Base-by-base conservation (phyloP, 352 stramenopile genomes). In the Pythium periplocum region DNA sequence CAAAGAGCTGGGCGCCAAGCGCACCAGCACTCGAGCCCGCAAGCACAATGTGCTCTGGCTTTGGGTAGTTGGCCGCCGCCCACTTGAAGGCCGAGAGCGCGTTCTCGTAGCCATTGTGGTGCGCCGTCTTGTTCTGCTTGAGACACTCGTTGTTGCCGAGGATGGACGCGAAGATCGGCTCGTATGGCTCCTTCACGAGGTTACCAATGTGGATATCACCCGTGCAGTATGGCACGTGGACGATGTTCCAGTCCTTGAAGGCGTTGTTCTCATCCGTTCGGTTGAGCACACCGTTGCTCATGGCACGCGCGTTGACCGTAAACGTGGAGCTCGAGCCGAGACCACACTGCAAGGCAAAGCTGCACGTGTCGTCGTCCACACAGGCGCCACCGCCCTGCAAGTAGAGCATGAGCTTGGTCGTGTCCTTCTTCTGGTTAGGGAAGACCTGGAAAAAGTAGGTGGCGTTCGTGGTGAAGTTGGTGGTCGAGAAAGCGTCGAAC, bases 401-500 rank as follows among this genome's bases (percentile, higher is more conserved):
- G 59, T 79, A 91, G 41, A 91, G 54, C 52, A 91, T 57, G 11
- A 91, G 58, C 60, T 91, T 90, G 37, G 57, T 74, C 55, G 85
- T 86, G 54, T 61, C 65, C 45, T 76, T 48, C 12, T 75, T 61
- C 12, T 62, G 57, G 35, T 69, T 68, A 30, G 80, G 76, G 59
- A 89, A 89, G 11, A 89, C 68, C 58, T 87, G 75, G 65, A 88
- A 88, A 55, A 87, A 87, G 64, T 81, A 91, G 8, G 78, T 81
- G 12, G 70, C 58, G 56, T 73, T 75, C 12, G 70, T 66, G n/a
- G 53, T 62, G 59, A 74, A 79, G 10, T 45, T 61, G 43, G 55
- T 71, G 32, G 48, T 53, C 45, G 45, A 53, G 53, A 66, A 85
- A 54, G 71, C 63, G 57, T 85, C 74, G 40, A 78, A 85, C 30